Percentiles rank a stretch among this genome's conserved stretches.
phyloP scores from a whole-genome alignment of 2,329 filamentous ascomycete genomes.

The Chaetomiaceae sp. region DNA sequence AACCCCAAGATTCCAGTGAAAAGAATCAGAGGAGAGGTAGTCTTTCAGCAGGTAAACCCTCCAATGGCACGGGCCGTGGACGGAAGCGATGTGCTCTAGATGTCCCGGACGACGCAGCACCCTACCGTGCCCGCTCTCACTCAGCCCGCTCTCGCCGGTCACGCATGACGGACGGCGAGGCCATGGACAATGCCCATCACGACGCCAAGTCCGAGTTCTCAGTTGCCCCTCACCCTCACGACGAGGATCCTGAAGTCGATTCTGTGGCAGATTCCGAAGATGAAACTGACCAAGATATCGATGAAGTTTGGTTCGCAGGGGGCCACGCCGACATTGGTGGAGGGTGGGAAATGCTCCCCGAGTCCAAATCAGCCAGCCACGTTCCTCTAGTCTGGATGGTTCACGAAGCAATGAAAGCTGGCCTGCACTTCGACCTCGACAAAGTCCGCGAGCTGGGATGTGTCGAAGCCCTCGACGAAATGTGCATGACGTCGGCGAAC shows the following conservation, averaged over 20 bases:
- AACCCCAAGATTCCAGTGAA: constrained; percentile 31
- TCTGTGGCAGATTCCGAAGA: constrained; percentile 42
- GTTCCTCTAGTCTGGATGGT: constrained; percentile 66
- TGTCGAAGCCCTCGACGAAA: constrained; percentile 40
- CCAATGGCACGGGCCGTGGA: constrained; percentile 12
- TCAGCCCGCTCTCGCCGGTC: constrained; percentile 21
- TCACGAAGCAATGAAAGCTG: constrained; percentile 54
- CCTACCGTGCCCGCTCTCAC: constrained; percentile 40
- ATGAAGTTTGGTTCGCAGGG: constrained; percentile 77
- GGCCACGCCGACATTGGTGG: constrained; percentile 76
- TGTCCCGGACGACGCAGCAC: constrained; percentile 35
- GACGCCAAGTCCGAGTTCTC: constrained; percentile 25
- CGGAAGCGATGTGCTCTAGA: constrained; percentile 11
- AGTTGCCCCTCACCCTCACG: constrained; percentile 19
- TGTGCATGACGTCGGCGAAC: constrained; percentile 8
- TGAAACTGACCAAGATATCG: constrained; percentile 62
- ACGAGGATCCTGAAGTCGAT: constrained; percentile 21
- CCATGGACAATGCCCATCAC: not conserved
- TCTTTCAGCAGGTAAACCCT: constrained; percentile 20
- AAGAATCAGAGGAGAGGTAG: constrained; percentile 33
- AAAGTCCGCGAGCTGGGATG: constrained; percentile 67
- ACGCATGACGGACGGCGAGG: constrained; percentile 24
- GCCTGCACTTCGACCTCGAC: constrained; percentile 64
- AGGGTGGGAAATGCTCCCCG: constrained; percentile 60
- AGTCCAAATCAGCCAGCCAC: constrained; percentile 60